Base-by-base conservation (phyloP, 2,329 filamentous ascomycete species). In the Fusarium circinatum region DNA sequence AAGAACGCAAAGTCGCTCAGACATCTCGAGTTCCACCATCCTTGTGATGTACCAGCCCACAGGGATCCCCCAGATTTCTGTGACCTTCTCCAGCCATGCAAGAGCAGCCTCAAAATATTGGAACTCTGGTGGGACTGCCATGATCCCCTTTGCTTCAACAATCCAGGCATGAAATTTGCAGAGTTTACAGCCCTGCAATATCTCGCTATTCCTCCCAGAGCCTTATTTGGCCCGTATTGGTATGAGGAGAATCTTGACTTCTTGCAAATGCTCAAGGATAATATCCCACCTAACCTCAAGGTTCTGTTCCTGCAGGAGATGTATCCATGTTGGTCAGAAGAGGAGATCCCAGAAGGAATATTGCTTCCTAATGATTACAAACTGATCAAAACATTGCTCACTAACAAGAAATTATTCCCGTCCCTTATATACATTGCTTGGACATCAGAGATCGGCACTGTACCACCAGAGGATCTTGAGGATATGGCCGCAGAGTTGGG, bases 161-260 rank as follows among this genome's bases (percentile, higher is more conserved):
- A 0, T 28, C 26, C 26, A 0, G 45, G 45, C 18, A 47, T 47
- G 45, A 47, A 28, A 15, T 47, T 28, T 0, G 45, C 26, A 3
- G 18, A 28, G 8, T 47, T 47, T 10, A 47, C 45, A 11, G 18
- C 45, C 18, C 13, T 47, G 0, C 13, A 47, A 11, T 47, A 47
- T 28, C 45, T 47, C 18, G 26, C 45, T 4, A 47, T 28, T 10
- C 45, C 45, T 11, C 45, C 26, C 6, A 28, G 0, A 5, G 45
- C 45, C 8, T 47, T 47, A 0, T 28, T 47, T 8, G 26, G 45
- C 3, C 26, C 45, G 0, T 28, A 47, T 1, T 47, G 45, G 26
- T 28, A 22, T 15, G 0, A 47, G 6, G 0, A 8, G 1, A 0
- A 22, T 28, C 26, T 47, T 4, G 13, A 47, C 18, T 28, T 22